A percentile compares a stretch with the other conserved stretches of the same genome.
These are phyloP conservation scores for Pythium angustatum DNA, from an alignment of 352 stramenopile genomes.

Conservation along the genomic window DNA sequence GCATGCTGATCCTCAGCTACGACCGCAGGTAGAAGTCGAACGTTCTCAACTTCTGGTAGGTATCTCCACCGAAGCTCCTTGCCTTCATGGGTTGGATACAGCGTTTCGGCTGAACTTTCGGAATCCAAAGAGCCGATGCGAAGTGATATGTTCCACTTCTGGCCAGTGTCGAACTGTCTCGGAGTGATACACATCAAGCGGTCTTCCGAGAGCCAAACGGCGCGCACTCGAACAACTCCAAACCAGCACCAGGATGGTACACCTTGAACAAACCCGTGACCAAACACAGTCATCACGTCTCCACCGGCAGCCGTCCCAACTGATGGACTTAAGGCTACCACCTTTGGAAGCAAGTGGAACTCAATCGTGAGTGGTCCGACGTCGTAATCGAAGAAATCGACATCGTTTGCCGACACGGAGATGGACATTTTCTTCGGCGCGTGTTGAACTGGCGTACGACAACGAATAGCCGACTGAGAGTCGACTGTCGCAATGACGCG, in stretches of 20 bases:
- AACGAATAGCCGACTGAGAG: constrained; percentile 20
- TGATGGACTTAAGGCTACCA: background rate
- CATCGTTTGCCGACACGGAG: constrained; percentile 24
- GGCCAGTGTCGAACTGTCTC: background rate
- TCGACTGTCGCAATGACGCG: constrained; percentile 19
- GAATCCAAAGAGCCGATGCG: background rate
- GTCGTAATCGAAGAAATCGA: constrained; percentile 17
- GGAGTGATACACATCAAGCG: constrained; percentile 14
- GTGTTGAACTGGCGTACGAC: constrained; percentile 5
- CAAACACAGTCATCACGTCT: constrained; percentile 7
- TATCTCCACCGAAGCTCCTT: background rate
- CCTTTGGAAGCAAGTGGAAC: constrained; percentile 6
- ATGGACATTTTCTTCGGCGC: constrained; percentile 17
- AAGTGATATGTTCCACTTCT: background rate
- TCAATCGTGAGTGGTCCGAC: constrained; percentile 2
- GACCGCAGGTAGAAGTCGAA: background rate
- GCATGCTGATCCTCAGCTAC: background rate
- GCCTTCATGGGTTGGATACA: background rate
- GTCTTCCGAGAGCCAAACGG: constrained; percentile 13
- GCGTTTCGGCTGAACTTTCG: background rate
- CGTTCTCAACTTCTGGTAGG: background rate
- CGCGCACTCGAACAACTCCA: background rate
- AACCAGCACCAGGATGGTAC: constrained; percentile 20
- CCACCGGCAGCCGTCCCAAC: background rate
- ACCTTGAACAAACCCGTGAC: constrained; percentile 8